These are phyloP conservation scores for Lasiosphaeria hispida DNA, from an alignment of 495 filamentous ascomycete genomes.

Conservation along the genomic window DNA sequence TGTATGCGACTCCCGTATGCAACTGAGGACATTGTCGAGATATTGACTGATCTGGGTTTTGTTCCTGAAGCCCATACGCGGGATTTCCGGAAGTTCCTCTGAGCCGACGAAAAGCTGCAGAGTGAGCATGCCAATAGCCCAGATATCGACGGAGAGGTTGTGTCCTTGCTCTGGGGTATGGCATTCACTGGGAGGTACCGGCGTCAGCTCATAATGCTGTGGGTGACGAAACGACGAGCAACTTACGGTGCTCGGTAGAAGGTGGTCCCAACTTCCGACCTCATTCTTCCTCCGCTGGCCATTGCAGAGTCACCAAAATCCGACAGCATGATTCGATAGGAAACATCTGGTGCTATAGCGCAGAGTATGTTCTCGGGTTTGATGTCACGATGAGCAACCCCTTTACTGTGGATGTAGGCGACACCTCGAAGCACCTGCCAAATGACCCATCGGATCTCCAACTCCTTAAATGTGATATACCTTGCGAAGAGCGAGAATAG, in stretches of 20 bases:
- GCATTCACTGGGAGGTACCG: constrained; percentile 24
- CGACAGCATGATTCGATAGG: constrained; percentile 62
- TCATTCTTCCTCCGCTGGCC: constrained; percentile 50
- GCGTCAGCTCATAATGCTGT: not conserved
- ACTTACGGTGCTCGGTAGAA: constrained; percentile 73
- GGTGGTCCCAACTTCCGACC: constrained; percentile 60
- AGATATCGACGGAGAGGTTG: constrained; percentile 40
- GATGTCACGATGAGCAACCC: constrained; percentile 86
- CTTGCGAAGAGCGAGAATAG: constrained; percentile 52
- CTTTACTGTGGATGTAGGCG: constrained; percentile 74
- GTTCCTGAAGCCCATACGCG: constrained; percentile 11
- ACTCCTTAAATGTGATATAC: constrained; percentile 55
- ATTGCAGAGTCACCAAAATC: constrained; percentile 69
- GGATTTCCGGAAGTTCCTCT: constrained; percentile 12
- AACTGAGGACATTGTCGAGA: constrained; percentile 48
- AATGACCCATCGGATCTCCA: constrained; percentile 78
- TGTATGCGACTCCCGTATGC: constrained; percentile 62
- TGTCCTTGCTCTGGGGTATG: constrained; percentile 19
- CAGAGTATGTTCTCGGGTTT: constrained; percentile 93
- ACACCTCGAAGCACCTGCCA: constrained; percentile 76
- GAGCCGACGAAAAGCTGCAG: constrained; percentile 25
- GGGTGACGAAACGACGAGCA: too few relatives aligned
- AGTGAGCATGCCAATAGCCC: constrained; percentile 45
- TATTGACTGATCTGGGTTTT: constrained; percentile 17
- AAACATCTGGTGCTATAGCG: constrained; percentile 54